phyloP scores from a whole-genome alignment of 73 alveolate genomes.

The Tetrahymena elliotti region DNA sequence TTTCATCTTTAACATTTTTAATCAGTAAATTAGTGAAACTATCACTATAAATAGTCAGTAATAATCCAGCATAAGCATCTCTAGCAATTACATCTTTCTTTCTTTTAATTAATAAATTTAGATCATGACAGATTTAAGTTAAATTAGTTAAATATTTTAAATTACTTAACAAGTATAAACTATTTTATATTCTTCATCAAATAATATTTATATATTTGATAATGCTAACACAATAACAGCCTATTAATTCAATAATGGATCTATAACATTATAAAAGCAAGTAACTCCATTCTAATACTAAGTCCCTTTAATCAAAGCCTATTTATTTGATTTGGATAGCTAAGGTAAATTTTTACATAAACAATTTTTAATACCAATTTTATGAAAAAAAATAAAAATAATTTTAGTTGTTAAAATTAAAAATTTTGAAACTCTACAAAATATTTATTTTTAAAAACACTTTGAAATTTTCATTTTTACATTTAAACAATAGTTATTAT shows the following conservation, averaged over 20 bases:
- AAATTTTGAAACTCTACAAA: no score
- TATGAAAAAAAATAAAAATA: no score
- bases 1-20: not conserved
- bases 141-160: not conserved
- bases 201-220: not conserved
- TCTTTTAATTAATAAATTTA: not conserved
- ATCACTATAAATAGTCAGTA: not conserved
- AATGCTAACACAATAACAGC: not conserved
- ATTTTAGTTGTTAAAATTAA: no score
- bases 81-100: not conserved
- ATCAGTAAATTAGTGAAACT: not conserved
- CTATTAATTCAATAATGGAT: not conserved
- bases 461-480: no score
- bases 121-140: not conserved
- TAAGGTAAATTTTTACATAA: not conserved
- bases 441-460: no score
- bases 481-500: no score
- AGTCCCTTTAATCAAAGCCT: not conserved
- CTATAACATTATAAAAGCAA: not conserved
- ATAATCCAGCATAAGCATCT: not conserved
- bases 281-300: not conserved
- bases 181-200: not conserved
- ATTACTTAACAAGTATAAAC: not conserved
- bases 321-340: not conserved
- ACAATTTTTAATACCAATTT: no score